Evolutionary conservation across 495 filamentous ascomycete genomes (phyloP), one percentile per base, ranked within the genome.

Genomic region (Talaromyces liani): DNA sequence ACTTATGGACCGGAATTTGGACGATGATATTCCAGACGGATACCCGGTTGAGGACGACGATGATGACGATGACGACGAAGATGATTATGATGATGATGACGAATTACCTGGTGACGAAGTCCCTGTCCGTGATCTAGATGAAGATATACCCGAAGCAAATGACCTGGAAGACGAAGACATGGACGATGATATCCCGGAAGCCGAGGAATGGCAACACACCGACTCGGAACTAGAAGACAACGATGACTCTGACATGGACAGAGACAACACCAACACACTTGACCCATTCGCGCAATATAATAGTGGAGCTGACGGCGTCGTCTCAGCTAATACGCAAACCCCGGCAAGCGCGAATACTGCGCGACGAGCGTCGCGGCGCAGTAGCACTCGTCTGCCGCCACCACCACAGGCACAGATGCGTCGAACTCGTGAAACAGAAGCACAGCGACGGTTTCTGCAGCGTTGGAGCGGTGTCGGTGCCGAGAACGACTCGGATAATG

Each of bases 201-300:
- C 73, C 56, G 78, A 73, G n/a, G 76, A 79, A 69, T 81, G 79
- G 79, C 79, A 81, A 64, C 91, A 96, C 68, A 96, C 91, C 22
- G 91, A 96, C 74, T 91, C 90, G 6, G 91, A 93, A 66, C 83
- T 81, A n/a, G 85, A 87, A 62, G 73, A 89, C 22, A 83, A 82
- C 33, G 79, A 80, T 27, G 75, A 76, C 3, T 67, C 25, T 64
- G 49, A 33, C 39, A 12, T 25, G 8, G 51, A 72, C 16, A 66
- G 71, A n/a, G 68, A 77, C 10, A 54, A 70, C n/a, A 71, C 68
- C 65, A 68, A 70, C 36, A 56, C 70, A 4, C 70, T 70, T 33
- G 63, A 69, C 20, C 69, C 66, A 7, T 72, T 73, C 49, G 56
- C 64, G 4, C 67, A 72, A 54, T 70, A 70, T 54, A 71, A 76